Percentiles rank a stretch among this genome's conserved stretches.
Evolutionary conservation across 1,139 yeast genomes (phyloP).

Genomic region (Hyphopichia fennica): DNA sequence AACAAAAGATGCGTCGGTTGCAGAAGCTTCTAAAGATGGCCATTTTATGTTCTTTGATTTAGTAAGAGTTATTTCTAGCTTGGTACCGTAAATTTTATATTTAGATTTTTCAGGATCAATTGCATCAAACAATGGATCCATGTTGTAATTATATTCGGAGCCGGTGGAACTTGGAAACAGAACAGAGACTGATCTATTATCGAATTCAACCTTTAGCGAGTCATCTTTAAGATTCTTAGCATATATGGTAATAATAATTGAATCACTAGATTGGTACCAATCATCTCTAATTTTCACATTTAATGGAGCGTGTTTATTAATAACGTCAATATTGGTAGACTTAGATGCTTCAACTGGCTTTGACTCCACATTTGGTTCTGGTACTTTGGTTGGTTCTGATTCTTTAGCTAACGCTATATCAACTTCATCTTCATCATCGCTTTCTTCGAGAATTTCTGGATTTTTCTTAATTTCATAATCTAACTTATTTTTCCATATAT

Average conservation of each 20-base stretch:
- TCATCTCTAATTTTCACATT: slow-evolving; percentile 59
- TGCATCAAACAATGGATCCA: slow-evolving; percentile 51
- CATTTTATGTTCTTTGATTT: slow-evolving; percentile 42
- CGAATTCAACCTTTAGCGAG: slow-evolving; percentile 36
- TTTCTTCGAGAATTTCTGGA: slow-evolving; percentile 13
- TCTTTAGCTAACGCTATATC: slow-evolving; percentile 3
- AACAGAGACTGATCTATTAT: slow-evolving; percentile 30
- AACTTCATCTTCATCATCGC: slow-evolving; percentile 7
- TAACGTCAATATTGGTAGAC: slow-evolving; percentile 33
- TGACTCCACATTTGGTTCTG: not conserved
- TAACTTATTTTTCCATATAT: slow-evolving; percentile 53
- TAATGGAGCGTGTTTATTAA: slow-evolving; percentile 42
- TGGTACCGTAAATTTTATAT: slow-evolving; percentile 64
- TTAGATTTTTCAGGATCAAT: slow-evolving; percentile 50
- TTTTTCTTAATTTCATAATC: slow-evolving; percentile 31
- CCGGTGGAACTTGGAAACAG: slow-evolving; percentile 48
- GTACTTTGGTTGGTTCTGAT: not conserved
- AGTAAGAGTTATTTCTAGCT: slow-evolving; percentile 62
- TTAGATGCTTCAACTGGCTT: not conserved
- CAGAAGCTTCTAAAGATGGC: slow-evolving; percentile 38
- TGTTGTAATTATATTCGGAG: slow-evolving; percentile 48
- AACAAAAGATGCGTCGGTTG: slow-evolving; percentile 1
- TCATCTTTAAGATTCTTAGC: slow-evolving; percentile 61
- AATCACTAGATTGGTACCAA: slow-evolving; percentile 69
- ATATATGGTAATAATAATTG: slow-evolving; percentile 69